Conservation (phyloP, 2,329 filamentous ascomycete species). For the Neopestalotiopsis clavispora region DNA sequence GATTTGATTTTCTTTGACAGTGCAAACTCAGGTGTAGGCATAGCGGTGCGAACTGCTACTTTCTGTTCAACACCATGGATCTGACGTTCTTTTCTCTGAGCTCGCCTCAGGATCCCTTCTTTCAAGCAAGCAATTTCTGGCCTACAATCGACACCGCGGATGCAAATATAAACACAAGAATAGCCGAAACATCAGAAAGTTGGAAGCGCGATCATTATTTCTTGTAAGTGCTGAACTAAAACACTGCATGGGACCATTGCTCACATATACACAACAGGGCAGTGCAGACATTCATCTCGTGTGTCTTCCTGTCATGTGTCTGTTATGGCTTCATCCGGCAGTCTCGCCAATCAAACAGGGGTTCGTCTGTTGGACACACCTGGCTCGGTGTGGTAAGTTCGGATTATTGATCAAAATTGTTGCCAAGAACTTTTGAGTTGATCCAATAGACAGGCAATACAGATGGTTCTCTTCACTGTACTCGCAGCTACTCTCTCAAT, state of each 20-base stretch:
- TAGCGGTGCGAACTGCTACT: too few relatives aligned
- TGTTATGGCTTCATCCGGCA: not conserved
- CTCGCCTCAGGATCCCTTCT: not conserved
- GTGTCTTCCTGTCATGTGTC: not conserved
- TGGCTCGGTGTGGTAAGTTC: not conserved
- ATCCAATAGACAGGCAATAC: not conserved
- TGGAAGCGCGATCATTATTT: not conserved
- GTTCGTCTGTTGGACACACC: not conserved
- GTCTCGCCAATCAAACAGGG: not conserved
- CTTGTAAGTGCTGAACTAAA: not conserved
- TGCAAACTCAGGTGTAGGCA: too few relatives aligned
- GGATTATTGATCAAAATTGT: not conserved
- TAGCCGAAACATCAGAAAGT: not conserved
- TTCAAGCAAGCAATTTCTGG: not conserved
- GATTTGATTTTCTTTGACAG: too few relatives aligned
- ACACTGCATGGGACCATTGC: not conserved
- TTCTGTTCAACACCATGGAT: not conserved
- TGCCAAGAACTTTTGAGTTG: not conserved
- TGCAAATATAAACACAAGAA: not conserved
- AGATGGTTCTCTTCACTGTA: not conserved
- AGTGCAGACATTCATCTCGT: not conserved
- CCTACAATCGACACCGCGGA: not conserved
- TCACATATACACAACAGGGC: not conserved
- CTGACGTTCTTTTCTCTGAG: not conserved
- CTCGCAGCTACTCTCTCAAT: not conserved